These are phyloP conservation scores for Piloderma croceum DNA, from an alignment of 768 basidiomycete species.

Conservation along the genomic window DNA sequence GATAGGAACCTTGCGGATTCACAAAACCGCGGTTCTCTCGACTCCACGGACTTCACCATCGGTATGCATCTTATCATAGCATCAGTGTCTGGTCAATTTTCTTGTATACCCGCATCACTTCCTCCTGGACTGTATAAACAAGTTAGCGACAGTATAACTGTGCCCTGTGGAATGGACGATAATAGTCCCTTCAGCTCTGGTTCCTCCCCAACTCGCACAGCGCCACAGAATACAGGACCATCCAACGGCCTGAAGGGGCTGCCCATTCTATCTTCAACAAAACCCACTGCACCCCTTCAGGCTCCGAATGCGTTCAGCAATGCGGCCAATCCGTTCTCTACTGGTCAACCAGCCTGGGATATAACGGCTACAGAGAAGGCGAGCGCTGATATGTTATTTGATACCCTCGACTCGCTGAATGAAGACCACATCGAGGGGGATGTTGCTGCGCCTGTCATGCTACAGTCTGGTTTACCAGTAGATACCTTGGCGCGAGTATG, in stretches of 20 bases:
- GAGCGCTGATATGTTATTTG: constrained; percentile 40
- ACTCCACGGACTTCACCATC: constrained; percentile 62
- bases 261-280: constrained; percentile 20
- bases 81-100: constrained; percentile 39
- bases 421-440: constrained; percentile 44
- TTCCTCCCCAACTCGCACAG: constrained; percentile 25
- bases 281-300: constrained; percentile 17
- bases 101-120: constrained; percentile 33
- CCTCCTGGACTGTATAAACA: constrained; percentile 44
- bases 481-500: constrained; percentile 41
- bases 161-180: constrained; percentile 52
- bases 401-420: constrained; percentile 35
- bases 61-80: constrained; percentile 65
- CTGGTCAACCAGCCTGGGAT: constrained; percentile 29
- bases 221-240: no score
- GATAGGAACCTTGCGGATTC: constrained; percentile 59
- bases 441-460: constrained; percentile 47
- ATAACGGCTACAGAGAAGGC: constrained; percentile 37
- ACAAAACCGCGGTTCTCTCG: constrained; percentile 52
- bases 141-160: constrained; percentile 31
- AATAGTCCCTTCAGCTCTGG: no score
- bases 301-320: constrained; percentile 26
- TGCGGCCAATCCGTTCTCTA: no score
- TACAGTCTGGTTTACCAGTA: constrained; percentile 40
- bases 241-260: constrained; percentile 33